phyloP scores from a whole-genome alignment of 2,329 filamentous ascomycete species.

The Aspergillus thermomutatus region DNA sequence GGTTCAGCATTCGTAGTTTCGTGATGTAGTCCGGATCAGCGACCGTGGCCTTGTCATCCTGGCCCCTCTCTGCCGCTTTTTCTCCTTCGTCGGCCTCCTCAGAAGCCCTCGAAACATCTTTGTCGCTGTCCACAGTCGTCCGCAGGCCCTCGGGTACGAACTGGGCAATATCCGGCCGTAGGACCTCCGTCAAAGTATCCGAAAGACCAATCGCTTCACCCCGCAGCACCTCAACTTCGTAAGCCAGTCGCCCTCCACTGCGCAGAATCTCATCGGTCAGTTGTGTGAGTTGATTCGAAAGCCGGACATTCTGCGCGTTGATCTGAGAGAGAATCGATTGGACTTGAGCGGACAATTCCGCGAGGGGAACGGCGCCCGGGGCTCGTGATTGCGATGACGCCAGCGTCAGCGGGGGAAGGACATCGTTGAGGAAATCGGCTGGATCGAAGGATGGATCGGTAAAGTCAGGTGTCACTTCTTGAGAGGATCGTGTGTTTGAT shows the following conservation, averaged over 20 bases:
- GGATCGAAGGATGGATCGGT: conserved; percentile 74
- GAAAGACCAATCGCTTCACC: conserved; percentile 80
- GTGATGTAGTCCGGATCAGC: conserved; percentile 66
- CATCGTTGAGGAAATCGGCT: conserved; percentile 77
- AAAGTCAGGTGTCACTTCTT: conserved; percentile 64
- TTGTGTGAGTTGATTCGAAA: conserved; percentile 78
- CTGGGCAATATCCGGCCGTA: conserved; percentile 68
- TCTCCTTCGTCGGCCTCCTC: conserved; percentile 2
- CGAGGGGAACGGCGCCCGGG: conserved; percentile 57
- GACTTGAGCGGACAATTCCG: conserved; percentile 75
- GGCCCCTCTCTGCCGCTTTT: not conserved
- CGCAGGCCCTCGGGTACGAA: conserved; percentile 60
- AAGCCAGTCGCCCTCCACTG: conserved; percentile 81
- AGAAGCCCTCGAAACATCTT: conserved; percentile 6
- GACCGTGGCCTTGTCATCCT: conserved; percentile 6
- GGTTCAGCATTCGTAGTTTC: conserved; percentile 75
- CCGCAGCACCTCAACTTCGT: conserved; percentile 90
- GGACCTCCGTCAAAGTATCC: conserved; percentile 69
- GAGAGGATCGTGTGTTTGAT: conserved; percentile 31
- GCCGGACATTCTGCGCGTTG: conserved; percentile 79
- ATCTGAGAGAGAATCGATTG: conserved; percentile 83
- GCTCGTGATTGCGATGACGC: conserved; percentile 42
- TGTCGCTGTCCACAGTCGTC: not conserved
- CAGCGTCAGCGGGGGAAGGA: conserved; percentile 64
- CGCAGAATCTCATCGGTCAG: conserved; percentile 93